Percentiles rank a stretch among this genome's conserved stretches.
These are phyloP conservation scores for Suhomyces wounanorum DNA, from an alignment of 1,139 yeast genomes.

Conservation along the genomic window DNA sequence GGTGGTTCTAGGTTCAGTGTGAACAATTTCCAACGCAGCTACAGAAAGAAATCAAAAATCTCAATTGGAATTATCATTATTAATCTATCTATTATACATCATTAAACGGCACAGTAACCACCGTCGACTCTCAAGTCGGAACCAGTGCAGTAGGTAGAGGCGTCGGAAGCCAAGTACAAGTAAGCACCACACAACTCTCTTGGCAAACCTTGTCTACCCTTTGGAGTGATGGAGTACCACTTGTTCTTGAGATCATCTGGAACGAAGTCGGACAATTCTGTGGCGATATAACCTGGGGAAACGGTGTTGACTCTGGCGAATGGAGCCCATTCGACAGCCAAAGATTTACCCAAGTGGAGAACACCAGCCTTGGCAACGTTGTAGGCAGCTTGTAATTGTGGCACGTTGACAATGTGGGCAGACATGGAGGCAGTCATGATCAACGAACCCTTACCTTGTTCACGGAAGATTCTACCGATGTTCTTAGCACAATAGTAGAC, in stretches of 20 bases:
- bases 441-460: constrained; percentile 51
- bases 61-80: background rate
- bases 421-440: constrained; percentile 67
- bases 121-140: constrained; percentile 51
- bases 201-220: constrained; percentile 26
- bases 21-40: too few species aligned
- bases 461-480: constrained; percentile 41
- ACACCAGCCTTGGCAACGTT: constrained; percentile 49
- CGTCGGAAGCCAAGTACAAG: constrained; percentile 29
- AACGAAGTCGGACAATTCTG: constrained; percentile 26
- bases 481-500: constrained; percentile 49
- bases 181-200: constrained; percentile 27
- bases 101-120: constrained; percentile 40
- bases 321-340: constrained; percentile 36
- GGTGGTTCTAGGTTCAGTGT: too few species aligned
- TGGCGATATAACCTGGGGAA: constrained; percentile 35
- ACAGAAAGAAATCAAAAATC: background rate
- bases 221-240: constrained; percentile 25
- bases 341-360: constrained; percentile 32
- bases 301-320: constrained; percentile 37
- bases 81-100: constrained; percentile 8
- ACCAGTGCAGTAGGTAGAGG: constrained; percentile 47
- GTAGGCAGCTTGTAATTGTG: constrained; percentile 63
- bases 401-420: constrained; percentile 65
- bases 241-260: constrained; percentile 22